Percentiles rank a stretch among this genome's conserved stretches.
phyloP scores from a whole-genome alignment of 345 rosid genomes.

The Passiflora organensis region DNA sequence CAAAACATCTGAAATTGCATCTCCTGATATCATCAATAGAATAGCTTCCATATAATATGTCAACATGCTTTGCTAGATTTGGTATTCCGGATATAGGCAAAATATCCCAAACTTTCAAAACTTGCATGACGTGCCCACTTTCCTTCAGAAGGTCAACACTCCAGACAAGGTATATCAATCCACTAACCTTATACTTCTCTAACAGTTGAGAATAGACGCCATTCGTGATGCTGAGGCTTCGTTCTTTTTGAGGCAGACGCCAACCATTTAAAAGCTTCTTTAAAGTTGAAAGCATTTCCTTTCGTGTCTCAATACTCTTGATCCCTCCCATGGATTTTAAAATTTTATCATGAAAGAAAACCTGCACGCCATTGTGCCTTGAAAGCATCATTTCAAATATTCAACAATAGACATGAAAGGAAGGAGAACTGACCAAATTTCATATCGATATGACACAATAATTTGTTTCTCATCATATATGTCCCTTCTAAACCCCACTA shows the following conservation, averaged over 20 bases:
- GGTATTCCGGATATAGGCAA: constrained; percentile 30
- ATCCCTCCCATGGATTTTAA: constrained; percentile 36
- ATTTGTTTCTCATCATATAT: too few species aligned
- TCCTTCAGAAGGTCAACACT: constrained; percentile 34
- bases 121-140: constrained; percentile 22
- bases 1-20: constrained; percentile 38
- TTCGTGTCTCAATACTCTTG: constrained; percentile 15
- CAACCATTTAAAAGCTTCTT: constrained; percentile 38
- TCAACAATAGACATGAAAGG: not conserved
- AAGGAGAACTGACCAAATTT: too few species aligned
- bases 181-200: constrained; percentile 37
- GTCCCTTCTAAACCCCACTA: too few species aligned
- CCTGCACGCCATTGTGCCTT: constrained; percentile 19
- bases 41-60: constrained; percentile 24
- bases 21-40: constrained; percentile 29
- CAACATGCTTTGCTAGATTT: constrained; percentile 34
- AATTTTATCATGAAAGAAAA: constrained; percentile 38
- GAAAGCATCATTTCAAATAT: not conserved
- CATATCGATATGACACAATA: too few species aligned
- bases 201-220: constrained; percentile 31
- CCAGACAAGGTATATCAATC: constrained; percentile 24
- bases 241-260: constrained; percentile 24
- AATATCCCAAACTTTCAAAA: constrained; percentile 49
- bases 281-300: constrained; percentile 23
- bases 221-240: constrained; percentile 21